These are phyloP conservation scores for Talaromyces marneffei DNA, from an alignment of 2,329 filamentous ascomycete genomes.

Conservation along the genomic window DNA sequence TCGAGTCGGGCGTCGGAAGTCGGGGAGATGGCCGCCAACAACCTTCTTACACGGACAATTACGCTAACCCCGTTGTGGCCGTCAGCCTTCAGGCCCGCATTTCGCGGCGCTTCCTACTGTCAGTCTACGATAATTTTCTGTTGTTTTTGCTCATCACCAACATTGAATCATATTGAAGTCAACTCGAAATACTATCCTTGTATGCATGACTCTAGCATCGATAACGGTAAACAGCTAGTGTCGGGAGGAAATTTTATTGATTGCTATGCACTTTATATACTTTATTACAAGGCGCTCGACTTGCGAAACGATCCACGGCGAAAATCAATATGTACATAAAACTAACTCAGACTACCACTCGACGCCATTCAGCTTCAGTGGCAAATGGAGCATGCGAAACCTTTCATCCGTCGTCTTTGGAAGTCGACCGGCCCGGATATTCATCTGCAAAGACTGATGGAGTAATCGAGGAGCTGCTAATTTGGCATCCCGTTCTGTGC, in stretches of 20 bases:
- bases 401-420: constrained; percentile 28
- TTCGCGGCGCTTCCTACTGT: not conserved
- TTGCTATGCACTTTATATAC: not conserved
- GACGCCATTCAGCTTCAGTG: constrained; percentile 22
- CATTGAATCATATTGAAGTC: too few relatives aligned
- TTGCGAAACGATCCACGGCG: not conserved
- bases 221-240: not conserved
- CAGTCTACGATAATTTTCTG: too few relatives aligned
- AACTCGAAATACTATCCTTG: not conserved
- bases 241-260: not conserved
- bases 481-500: constrained; percentile 40
- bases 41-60: too few relatives aligned
- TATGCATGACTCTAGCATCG: not conserved
- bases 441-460: constrained; percentile 49
- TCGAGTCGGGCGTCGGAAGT: not conserved
- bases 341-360: constrained; percentile 13
- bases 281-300: not conserved
- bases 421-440: constrained; percentile 46
- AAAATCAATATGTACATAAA: not conserved
- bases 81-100: not conserved
- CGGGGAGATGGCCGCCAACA: not conserved
- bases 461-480: constrained; percentile 45
- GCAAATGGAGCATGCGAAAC: constrained; percentile 26
- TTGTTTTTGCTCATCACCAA: not conserved
- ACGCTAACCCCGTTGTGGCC: not conserved